Evolutionary conservation across 768 basidiomycete genomes (phyloP).

Genomic region (Sistotremastrum niveocremeum): DNA sequence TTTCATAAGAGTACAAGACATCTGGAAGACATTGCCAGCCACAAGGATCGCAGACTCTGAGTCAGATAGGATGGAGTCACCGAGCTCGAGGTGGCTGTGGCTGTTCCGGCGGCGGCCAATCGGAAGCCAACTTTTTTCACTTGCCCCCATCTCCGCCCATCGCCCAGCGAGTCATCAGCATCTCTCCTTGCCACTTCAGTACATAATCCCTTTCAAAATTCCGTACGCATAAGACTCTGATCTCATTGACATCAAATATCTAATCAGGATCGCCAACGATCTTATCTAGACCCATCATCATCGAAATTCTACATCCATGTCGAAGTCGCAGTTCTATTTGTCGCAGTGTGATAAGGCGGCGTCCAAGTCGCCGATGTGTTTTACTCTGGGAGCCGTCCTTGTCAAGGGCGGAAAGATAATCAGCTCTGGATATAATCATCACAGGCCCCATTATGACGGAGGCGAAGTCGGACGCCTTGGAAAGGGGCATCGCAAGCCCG

Average conservation of each 20-base stretch:
- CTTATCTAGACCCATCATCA: slow-evolving; percentile 1
- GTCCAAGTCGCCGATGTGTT: slow-evolving; percentile 37
- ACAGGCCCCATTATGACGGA: slow-evolving; percentile 40
- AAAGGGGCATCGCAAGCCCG: slow-evolving; percentile 26
- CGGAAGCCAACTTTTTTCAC: too few species aligned
- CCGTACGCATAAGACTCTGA: neutral
- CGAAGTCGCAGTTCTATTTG: slow-evolving; percentile 37
- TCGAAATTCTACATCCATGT: slow-evolving; percentile 18
- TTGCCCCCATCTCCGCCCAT: too few species aligned
- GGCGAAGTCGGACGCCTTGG: slow-evolving; percentile 18
- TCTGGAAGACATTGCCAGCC: too few species aligned
- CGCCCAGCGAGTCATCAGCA: too few species aligned
- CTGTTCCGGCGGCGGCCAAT: too few species aligned
- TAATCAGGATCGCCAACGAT: neutral
- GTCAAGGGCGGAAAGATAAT: slow-evolving; percentile 42
- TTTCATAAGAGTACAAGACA: too few species aligned
- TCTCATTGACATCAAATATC: neutral
- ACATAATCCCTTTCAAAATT: too few species aligned
- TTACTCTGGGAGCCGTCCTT: slow-evolving; percentile 31
- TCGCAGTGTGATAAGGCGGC: slow-evolving; percentile 36
- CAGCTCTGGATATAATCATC: slow-evolving; percentile 39
- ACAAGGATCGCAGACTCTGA: too few species aligned
- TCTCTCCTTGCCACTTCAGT: too few species aligned
- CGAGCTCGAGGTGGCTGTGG: too few species aligned
- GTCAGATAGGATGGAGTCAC: too few species aligned